Evolutionary conservation across 768 basidiomycete species (phyloP).

Genomic region (Crassisporium funariophilum): DNA sequence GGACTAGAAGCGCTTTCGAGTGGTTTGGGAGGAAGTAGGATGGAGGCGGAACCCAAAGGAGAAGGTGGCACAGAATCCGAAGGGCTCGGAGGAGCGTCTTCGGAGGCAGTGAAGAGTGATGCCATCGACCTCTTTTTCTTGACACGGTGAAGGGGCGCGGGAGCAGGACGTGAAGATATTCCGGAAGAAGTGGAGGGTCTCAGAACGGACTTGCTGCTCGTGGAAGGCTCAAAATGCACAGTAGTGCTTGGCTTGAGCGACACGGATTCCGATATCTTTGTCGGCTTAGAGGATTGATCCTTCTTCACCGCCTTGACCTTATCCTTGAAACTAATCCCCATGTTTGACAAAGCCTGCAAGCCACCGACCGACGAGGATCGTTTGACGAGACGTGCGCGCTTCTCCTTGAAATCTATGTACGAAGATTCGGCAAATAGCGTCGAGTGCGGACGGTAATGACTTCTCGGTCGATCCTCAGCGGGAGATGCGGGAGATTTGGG

Average conservation of each 20-base stretch:
- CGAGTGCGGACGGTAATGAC: slow-evolving; percentile 46
- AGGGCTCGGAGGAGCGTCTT: not conserved
- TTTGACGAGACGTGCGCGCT: slow-evolving; percentile 17
- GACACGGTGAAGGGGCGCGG: slow-evolving; percentile 19
- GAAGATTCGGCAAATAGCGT: slow-evolving; percentile 30
- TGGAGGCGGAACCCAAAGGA: slow-evolving; percentile 10
- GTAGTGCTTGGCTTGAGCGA: slow-evolving; percentile 20
- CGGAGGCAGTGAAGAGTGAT: slow-evolving; percentile 29
- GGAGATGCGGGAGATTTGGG: slow-evolving; percentile 10
- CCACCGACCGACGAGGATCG: slow-evolving; percentile 33
- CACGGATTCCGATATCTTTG: slow-evolving; percentile 14
- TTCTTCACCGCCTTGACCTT: slow-evolving; percentile 25
- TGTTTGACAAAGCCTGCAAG: slow-evolving; percentile 26
- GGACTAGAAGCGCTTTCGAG: not conserved
- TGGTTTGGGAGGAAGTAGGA: slow-evolving; percentile 10
- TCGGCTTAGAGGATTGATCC: slow-evolving; percentile 6
- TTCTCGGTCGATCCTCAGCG: slow-evolving; percentile 17
- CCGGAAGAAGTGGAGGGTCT: slow-evolving; percentile 8
- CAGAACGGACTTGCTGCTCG: not conserved
- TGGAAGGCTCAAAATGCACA: slow-evolving; percentile 6
- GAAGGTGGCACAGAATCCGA: slow-evolving; percentile 2
- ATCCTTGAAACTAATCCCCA: slow-evolving; percentile 37
- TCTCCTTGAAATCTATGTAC: slow-evolving; percentile 17
- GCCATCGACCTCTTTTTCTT: slow-evolving; percentile 43
- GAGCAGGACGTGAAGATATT: slow-evolving; percentile 9